These are phyloP conservation scores for Calonectria pauciramosa DNA, from an alignment of 2,329 filamentous ascomycete species.

Conservation along the genomic window DNA sequence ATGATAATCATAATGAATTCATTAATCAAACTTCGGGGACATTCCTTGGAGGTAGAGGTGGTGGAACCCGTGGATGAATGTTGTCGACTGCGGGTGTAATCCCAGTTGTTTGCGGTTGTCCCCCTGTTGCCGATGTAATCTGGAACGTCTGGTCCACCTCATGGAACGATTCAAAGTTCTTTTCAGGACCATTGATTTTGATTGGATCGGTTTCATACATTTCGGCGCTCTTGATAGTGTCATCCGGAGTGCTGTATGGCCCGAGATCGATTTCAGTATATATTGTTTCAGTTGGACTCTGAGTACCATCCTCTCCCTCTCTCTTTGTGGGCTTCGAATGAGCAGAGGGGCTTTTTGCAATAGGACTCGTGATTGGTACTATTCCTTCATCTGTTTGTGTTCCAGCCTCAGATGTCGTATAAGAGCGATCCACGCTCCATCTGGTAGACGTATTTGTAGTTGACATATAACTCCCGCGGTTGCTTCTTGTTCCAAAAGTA, in stretches of 20 bases:
- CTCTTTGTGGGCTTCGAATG: background rate
- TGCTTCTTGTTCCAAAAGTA: conserved; percentile 32
- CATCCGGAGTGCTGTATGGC: background rate
- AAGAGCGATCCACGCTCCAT: conserved; percentile 30
- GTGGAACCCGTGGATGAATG: background rate
- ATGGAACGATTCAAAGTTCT: background rate
- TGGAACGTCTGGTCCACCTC: background rate
- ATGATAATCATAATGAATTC: background rate
- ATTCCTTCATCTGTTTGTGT: conserved; percentile 44
- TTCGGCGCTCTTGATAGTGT: background rate
- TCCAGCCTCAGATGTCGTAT: conserved; percentile 42
- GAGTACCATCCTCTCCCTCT: background rate
- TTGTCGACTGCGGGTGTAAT: background rate
- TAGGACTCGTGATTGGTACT: conserved; percentile 29
- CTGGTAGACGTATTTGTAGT: conserved; percentile 23
- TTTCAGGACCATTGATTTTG: too few species aligned
- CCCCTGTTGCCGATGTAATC: background rate
- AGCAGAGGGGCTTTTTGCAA: conserved; percentile 11
- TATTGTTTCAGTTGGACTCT: background rate
- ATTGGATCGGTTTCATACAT: background rate
- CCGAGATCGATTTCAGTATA: conserved; percentile 6
- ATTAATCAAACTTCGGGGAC: background rate
- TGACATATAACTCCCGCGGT: conserved; percentile 38
- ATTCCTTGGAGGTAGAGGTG: background rate
- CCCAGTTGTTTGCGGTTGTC: too few species aligned